phyloP scores from a whole-genome alignment of 164 flowering plant species.

The Chimonanthus salicifolius region DNA sequence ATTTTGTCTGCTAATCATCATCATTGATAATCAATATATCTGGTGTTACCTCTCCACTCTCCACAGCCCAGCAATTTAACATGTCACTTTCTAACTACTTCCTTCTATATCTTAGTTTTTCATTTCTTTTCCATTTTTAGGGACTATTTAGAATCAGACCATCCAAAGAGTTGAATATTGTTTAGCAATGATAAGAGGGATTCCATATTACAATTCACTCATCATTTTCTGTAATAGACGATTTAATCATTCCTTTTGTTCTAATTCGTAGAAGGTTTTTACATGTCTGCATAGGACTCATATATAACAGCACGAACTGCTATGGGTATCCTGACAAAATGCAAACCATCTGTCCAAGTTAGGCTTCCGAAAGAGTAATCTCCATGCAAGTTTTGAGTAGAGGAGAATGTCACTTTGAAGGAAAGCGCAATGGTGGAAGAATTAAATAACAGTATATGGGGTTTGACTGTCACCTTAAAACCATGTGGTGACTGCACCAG shows the following conservation, averaged over 20 bases:
- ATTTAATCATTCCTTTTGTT: neutral
- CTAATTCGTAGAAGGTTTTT: neutral
- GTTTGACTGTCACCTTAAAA: slow-evolving; percentile 33
- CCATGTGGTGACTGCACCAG: slow-evolving; percentile 41
- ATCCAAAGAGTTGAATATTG: neutral
- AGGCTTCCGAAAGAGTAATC: slow-evolving; percentile 44
- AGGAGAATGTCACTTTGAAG: slow-evolving; percentile 28
- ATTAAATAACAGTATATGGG: slow-evolving; percentile 36
- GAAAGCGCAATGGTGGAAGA: slow-evolving; percentile 24
- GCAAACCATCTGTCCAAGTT: slow-evolving; percentile 37
- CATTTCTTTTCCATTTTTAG: too few species aligned
- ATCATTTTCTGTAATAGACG: too few species aligned
- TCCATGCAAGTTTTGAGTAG: slow-evolving; percentile 29
- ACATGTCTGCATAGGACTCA: slow-evolving; percentile 10
- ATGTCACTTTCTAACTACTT: too few species aligned
- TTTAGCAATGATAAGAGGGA: neutral
- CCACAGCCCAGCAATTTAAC: too few species aligned
- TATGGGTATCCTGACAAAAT: slow-evolving; percentile 28
- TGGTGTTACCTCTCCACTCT: too few species aligned
- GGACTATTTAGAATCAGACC: neutral
- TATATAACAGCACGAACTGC: neutral
- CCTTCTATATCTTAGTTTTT: too few species aligned
- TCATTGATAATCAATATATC: too few species aligned
- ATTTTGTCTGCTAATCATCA: too few species aligned
- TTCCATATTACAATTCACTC: neutral